These are phyloP conservation scores for Nemania sp. DNA, from an alignment of 2,329 filamentous ascomycete species.

Conservation along the genomic window DNA sequence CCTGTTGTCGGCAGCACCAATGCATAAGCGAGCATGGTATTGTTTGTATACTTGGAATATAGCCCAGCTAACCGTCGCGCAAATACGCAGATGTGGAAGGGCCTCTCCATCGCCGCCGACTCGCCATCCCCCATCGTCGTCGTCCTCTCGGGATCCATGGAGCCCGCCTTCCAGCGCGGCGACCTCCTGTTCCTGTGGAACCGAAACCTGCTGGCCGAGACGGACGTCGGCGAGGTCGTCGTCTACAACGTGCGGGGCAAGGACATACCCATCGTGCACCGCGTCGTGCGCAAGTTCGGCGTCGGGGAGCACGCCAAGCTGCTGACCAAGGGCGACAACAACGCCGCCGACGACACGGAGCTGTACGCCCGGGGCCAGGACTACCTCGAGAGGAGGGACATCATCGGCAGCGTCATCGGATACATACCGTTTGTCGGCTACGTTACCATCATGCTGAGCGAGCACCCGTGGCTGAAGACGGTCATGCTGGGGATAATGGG, in stretches of 20 bases:
- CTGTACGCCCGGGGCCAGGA: slow-evolving; percentile 83
- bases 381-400: slow-evolving; percentile 83
- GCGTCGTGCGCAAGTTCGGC: slow-evolving; percentile 78
- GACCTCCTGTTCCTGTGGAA: slow-evolving; percentile 81
- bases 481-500: slow-evolving; percentile 96
- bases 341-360: slow-evolving; percentile 89
- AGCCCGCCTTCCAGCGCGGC: slow-evolving; percentile 79
- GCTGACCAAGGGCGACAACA: slow-evolving; percentile 98
- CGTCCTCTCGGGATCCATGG: slow-evolving; percentile 83
- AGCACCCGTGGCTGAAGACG: slow-evolving; percentile 97
- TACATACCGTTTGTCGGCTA: slow-evolving; percentile 97
- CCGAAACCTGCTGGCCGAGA: slow-evolving; percentile 61
- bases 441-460: slow-evolving; percentile 92
- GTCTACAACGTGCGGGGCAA: slow-evolving; percentile 85
- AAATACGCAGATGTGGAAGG: slow-evolving; percentile 74
- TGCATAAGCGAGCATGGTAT: background rate
- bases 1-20: background rate
- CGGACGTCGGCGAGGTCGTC: slow-evolving; percentile 61
- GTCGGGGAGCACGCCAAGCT: slow-evolving; percentile 67
- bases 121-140: slow-evolving; percentile 80
- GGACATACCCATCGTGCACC: slow-evolving; percentile 96
- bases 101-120: slow-evolving; percentile 77
- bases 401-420: slow-evolving; percentile 88
- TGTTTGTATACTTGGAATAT: background rate
- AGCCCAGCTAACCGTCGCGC: background rate